Evolutionary conservation across 805 yeast genomes (phyloP).

Genomic region (Hanseniaspora valbyensis): DNA sequence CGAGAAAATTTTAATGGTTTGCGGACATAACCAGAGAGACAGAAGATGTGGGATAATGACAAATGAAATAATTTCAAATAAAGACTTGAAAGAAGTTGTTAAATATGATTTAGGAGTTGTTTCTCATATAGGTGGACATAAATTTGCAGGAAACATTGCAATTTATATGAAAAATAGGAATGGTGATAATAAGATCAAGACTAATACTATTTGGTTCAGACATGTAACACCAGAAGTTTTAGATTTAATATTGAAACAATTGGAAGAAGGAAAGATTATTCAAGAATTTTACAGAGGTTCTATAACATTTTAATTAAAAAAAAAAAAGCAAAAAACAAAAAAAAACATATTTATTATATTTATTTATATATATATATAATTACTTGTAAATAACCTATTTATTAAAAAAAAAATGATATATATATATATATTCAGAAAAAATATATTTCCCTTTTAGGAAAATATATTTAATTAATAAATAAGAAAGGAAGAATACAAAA

Average conservation of each 20-base stretch:
- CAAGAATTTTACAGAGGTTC: slow-evolving; percentile 48
- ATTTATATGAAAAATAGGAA: slow-evolving; percentile 37
- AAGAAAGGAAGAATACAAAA: too few species aligned
- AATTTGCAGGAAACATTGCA: slow-evolving; percentile 69
- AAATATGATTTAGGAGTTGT: slow-evolving; percentile 42
- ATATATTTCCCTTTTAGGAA: too few species aligned
- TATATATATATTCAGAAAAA: too few species aligned
- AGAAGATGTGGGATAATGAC: slow-evolving; percentile 24
- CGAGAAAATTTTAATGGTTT: slow-evolving; percentile 21
- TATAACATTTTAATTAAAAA: not conserved
- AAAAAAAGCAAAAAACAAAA: not conserved
- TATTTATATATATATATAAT: too few species aligned
- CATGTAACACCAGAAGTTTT: slow-evolving; percentile 55
- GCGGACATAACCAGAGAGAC: slow-evolving; percentile 26
- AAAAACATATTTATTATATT: too few species aligned
- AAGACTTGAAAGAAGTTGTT: slow-evolving; percentile 16
- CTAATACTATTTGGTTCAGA: slow-evolving; percentile 60
- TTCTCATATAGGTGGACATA: slow-evolving; percentile 81
- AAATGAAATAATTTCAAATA: not conserved
- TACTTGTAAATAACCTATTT: too few species aligned
- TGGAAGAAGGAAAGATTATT: slow-evolving; percentile 40
- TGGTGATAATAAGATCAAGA: slow-evolving; percentile 5
- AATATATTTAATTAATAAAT: too few species aligned
- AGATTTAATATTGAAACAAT: slow-evolving; percentile 55
- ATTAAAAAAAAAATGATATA: too few species aligned